Evolutionary conservation across 2,329 filamentous ascomycete genomes (phyloP).

Genomic region (Iodosphaeria phyllophila): DNA sequence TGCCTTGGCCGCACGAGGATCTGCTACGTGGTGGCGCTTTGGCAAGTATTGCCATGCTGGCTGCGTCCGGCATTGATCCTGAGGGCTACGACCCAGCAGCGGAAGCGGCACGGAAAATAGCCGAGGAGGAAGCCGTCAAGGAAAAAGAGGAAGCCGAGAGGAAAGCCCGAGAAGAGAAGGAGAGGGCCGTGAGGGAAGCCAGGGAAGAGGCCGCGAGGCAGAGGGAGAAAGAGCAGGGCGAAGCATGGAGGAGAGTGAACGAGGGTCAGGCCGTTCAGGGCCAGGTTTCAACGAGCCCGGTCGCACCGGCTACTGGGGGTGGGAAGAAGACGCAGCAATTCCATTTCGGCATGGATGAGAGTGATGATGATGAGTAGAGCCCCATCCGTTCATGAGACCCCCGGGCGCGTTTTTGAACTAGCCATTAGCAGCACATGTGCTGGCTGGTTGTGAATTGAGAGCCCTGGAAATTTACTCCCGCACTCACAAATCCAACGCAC

Average conservation of each 20-base stretch:
- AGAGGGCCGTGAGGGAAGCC: conserved; percentile 23
- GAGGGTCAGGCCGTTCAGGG: conserved; percentile 1
- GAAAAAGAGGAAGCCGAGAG: conserved; percentile 27
- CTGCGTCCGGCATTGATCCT: conserved; percentile 43
- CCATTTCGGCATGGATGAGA: too few species aligned
- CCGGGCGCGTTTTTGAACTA: too few species aligned
- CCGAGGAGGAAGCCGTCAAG: conserved; percentile 28
- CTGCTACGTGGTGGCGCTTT: conserved; percentile 52
- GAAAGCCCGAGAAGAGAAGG: conserved; percentile 24
- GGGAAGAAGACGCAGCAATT: too few species aligned
- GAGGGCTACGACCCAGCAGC: conserved; percentile 36
- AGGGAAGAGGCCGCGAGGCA: conserved; percentile 21
- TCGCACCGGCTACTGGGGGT: too few species aligned
- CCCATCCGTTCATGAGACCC: too few species aligned
- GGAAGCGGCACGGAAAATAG: conserved; percentile 29
- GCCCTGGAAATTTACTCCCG: too few species aligned
- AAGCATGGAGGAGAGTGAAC: conserved; percentile 5
- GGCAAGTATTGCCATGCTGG: conserved; percentile 40
- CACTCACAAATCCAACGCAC: too few species aligned
- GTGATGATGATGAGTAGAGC: too few species aligned
- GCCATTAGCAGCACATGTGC: too few species aligned
- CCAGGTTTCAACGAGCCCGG: too few species aligned
- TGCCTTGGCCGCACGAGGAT: conserved; percentile 59
- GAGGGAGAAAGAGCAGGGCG: conserved; percentile 9
- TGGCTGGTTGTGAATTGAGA: too few species aligned